phyloP scores from a whole-genome alignment of 805 yeast species.

The Sungouiella blattae region DNA sequence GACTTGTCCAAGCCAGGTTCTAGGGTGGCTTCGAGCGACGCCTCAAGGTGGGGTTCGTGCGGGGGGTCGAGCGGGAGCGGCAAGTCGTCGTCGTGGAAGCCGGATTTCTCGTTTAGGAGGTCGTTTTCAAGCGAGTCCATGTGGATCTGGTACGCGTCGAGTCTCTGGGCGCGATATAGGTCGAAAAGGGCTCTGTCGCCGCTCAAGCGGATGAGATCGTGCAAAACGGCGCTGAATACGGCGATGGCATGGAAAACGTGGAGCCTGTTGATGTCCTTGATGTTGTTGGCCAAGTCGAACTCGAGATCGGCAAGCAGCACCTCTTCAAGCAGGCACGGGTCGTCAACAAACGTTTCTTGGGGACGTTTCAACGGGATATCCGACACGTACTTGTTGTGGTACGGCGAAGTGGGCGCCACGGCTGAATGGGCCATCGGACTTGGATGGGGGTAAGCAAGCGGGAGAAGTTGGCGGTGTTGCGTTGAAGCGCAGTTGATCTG shows the following conservation, averaged over 20 bases:
- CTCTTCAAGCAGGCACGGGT: slow-evolving; percentile 32
- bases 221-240: slow-evolving; percentile 26
- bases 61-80: slow-evolving; percentile 5
- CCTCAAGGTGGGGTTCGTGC: neutral
- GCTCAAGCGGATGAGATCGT: slow-evolving; percentile 32
- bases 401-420: no score
- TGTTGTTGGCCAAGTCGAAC: slow-evolving; percentile 27
- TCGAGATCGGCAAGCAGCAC: slow-evolving; percentile 31
- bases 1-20: neutral
- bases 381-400: slow-evolving; percentile 12
- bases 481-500: no score
- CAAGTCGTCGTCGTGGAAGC: slow-evolving; percentile 6
- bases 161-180: slow-evolving; percentile 24
- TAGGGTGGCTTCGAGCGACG: neutral
- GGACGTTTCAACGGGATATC: slow-evolving; percentile 38
- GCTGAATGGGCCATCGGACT: no score
- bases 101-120: neutral
- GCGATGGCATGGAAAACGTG: slow-evolving; percentile 34
- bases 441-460: no score
- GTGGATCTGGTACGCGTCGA: slow-evolving; percentile 17
- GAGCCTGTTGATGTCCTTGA: slow-evolving; percentile 33
- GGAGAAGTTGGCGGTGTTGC: no score
- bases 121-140: slow-evolving; percentile 5
- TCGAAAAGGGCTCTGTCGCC: slow-evolving; percentile 18
- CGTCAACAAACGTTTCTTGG: slow-evolving; percentile 40